Evolutionary conservation across 2,329 filamentous ascomycete species (phyloP).

Genomic region (Phaeosphaeriaceae sp.): DNA sequence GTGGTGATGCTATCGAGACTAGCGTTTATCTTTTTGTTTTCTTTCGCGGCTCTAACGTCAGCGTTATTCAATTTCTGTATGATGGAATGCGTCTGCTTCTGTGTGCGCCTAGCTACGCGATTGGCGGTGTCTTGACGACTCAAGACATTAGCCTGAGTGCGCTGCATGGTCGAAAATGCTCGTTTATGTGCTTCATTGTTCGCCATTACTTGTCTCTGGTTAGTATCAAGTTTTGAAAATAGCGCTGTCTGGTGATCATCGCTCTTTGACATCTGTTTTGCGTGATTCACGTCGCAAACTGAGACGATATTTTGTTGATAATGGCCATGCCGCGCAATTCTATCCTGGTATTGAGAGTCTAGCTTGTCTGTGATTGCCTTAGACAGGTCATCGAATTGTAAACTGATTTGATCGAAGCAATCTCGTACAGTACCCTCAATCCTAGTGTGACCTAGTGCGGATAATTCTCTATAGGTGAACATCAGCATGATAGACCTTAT

Average conservation of each 20-base stretch:
- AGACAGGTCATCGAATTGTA: background rate
- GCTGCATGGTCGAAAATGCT: background rate
- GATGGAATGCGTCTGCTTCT: background rate
- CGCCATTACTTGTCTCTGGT: background rate
- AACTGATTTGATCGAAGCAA: background rate
- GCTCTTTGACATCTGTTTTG: no score
- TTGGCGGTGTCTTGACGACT: background rate
- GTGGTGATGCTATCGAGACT: slow-evolving; percentile 1
- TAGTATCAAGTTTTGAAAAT: background rate
- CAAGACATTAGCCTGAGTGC: background rate
- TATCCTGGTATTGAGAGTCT: background rate
- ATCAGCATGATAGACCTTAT: background rate
- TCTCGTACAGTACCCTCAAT: background rate
- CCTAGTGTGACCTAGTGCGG: background rate
- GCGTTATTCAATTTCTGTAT: no score
- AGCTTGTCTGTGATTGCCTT: background rate
- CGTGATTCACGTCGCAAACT: no score
- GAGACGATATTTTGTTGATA: no score
- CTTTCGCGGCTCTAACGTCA: no score
- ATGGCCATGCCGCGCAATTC: background rate
- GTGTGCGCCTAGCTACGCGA: no score
- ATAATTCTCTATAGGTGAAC: background rate
- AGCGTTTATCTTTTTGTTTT: background rate
- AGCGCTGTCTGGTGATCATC: background rate
- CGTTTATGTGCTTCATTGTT: background rate